phyloP scores from a whole-genome alignment of 2,329 filamentous ascomycete genomes.

The Emmonsiellopsis sp. region DNA sequence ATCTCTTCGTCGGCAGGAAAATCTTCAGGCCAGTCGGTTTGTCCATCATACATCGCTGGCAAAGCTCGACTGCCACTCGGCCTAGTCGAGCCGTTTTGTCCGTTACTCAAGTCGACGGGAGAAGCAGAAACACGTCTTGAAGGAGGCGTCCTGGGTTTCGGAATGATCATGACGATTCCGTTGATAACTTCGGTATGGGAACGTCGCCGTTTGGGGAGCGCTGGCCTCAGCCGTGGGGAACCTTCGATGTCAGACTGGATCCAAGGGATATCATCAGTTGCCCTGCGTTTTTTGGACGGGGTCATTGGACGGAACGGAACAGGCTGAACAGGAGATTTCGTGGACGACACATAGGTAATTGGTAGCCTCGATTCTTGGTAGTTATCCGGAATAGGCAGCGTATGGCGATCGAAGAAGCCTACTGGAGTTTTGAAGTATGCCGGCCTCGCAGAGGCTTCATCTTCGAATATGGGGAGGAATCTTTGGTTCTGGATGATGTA shows the following conservation, averaged over 20 bases:
- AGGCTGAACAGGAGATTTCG: neutral
- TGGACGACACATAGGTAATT: neutral
- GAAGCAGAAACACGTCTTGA: neutral
- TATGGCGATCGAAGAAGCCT: constrained; percentile 32
- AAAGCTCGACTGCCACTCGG: neutral
- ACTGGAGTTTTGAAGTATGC: constrained; percentile 22
- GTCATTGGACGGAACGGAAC: neutral
- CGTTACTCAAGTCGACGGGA: neutral
- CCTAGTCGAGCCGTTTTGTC: neutral
- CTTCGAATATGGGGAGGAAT: constrained; percentile 35
- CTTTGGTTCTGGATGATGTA: constrained; percentile 50
- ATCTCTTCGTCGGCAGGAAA: neutral
- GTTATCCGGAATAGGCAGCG: constrained; percentile 26
- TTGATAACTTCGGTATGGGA: neutral
- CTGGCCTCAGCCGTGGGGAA: neutral
- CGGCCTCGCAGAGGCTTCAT: constrained; percentile 18
- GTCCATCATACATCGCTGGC: neutral
- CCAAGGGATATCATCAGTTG: neutral
- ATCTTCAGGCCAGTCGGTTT: neutral
- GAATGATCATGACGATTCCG: neutral
- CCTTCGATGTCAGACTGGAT: neutral
- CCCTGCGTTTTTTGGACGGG: constrained; percentile 12
- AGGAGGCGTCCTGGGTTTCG: neutral
- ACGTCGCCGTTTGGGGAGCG: neutral
- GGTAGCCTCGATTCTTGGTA: constrained; percentile 6